Base-by-base conservation (phyloP, 345 rosid genomes). In the Salix purpurea region DNA sequence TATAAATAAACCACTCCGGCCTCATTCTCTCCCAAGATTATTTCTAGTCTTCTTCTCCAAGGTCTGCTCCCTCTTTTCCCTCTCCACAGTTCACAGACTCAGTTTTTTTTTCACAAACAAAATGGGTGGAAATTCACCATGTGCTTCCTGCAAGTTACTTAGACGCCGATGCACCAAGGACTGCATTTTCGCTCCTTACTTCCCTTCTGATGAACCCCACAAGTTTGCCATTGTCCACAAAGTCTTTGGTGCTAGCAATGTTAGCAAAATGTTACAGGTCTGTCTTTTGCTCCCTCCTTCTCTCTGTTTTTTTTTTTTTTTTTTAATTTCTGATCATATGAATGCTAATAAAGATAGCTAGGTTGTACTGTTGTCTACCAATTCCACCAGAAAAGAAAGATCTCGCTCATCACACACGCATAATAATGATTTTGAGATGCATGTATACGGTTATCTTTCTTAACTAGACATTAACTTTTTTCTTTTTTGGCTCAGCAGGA, bases 221-320 rank as follows among this genome's bases (percentile, higher is more conserved):
- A 79, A 79, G 72, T 79, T 79, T 65, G 82, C 79, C 70, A 74
- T 80, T 67, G 83, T 80, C 19, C 83, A 80, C 69, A 80, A 80
- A 79, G 79, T 80, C 78, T 80, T 80, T 21, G 83, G 83, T 44
- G 83, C 83, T 64, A 80, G 83, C 76, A 80, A 80, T 19, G 79
- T 80, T 32, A 80, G 83, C 83, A 80, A 80, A 75, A 80, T 76
- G 79, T 60, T 80, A 44, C 83, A 75, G 83, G 83, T 80, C 44
- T 40, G 44, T 11, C 6, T 64, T 21, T 39, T 13, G 26, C 34
- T 58, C 64, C 39, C 19, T 26, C 40, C 36, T n/a, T 34, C 37
- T 34, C 37, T 34, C 37, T 34, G 37, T 34, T 34, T 34, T 34
- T 5, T 34, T 34, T 34, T 9, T 8, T 9, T 28, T 19, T 15